A percentile compares a stretch with the other conserved stretches of the same genome.
phyloP scores from a whole-genome alignment of 1,284 basidiomycete genomes.

The Ustilago hordei region DNA sequence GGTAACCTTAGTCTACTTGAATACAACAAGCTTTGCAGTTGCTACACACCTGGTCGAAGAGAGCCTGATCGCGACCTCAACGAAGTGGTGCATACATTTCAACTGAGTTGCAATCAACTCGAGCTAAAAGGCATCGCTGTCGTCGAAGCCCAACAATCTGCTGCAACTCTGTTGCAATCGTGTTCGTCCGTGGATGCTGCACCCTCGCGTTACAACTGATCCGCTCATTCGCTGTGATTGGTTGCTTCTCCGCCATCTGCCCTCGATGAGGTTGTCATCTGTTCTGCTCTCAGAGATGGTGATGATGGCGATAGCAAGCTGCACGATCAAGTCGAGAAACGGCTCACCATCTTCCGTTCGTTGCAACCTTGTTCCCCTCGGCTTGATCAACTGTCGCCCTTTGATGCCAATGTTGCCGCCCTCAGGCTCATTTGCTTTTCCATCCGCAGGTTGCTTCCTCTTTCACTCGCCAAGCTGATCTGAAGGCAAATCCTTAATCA shows the following conservation, averaged over 20 bases:
- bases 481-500: constrained; percentile 1
- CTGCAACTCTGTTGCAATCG: not conserved
- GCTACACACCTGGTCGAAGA: no score
- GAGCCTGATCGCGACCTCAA: no score
- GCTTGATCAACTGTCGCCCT: constrained; percentile 17
- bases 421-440: not conserved
- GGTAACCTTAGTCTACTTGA: no score
- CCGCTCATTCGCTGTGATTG: constrained; percentile 5
- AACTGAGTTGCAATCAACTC: no score
- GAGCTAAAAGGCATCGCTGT: not conserved
- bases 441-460: not conserved
- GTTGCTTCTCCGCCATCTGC: not conserved
- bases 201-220: not conserved
- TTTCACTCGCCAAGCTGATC: not conserved
- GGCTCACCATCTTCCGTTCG: constrained; percentile 19
- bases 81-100: no score
- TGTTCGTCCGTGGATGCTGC: constrained; percentile 1
- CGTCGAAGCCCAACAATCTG: not conserved
- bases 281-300: not conserved
- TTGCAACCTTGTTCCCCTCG: not conserved
- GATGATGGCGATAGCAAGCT: constrained; percentile 9
- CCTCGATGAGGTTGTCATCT: constrained; percentile 1
- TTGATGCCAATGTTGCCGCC: constrained; percentile 9
- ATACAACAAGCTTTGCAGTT: no score
- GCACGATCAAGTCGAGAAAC: constrained; percentile 3